Evolutionary conservation across 164 flowering plant species (phyloP).

Genomic region (Warburgia ugandensis): DNA sequence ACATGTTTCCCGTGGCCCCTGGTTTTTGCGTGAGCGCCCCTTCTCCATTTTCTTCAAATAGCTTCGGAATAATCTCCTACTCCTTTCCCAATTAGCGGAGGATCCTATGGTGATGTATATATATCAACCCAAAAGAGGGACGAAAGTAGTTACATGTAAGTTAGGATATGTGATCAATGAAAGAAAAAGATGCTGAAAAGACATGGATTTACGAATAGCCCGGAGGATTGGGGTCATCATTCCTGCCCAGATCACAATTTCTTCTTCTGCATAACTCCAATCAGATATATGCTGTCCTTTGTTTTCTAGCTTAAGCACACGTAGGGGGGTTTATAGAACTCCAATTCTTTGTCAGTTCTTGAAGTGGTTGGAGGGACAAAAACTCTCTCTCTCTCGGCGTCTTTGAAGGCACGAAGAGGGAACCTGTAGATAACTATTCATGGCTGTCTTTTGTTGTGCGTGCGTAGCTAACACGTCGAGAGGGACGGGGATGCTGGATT

Average conservation of each 20-base stretch:
- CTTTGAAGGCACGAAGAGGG: conserved; percentile 11
- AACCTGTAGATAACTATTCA: conserved; percentile 9
- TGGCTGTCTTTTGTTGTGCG: conserved; percentile 8
- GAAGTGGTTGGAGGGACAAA: not conserved
- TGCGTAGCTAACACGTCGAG: conserved; percentile 6
- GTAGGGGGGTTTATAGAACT: not conserved
- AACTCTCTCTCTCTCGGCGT: not conserved
- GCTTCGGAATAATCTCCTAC: conserved; percentile 14
- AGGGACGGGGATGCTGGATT: conserved; percentile 6
- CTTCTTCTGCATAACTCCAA: not conserved
- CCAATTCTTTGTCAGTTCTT: conserved; percentile 18
- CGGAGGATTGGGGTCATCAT: conserved; percentile 11
- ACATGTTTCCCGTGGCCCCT: conserved; percentile 20
- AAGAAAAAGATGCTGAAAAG: conserved; percentile 26
- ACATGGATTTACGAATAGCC: conserved; percentile 11
- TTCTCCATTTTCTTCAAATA: conserved; percentile 25
- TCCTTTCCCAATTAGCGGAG: conserved; percentile 16
- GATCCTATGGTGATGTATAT: conserved; percentile 14
- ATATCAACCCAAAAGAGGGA: conserved; percentile 6
- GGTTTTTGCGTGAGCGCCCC: conserved; percentile 9
- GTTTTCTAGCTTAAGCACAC: conserved; percentile 10
- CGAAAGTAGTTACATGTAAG: conserved; percentile 7
- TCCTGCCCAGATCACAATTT: conserved; percentile 2
- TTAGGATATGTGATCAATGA: conserved; percentile 9
- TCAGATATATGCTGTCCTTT: conserved; percentile 17